These are phyloP conservation scores for Hericium erinaceus DNA, from an alignment of 768 basidiomycete species.

Conservation along the genomic window DNA sequence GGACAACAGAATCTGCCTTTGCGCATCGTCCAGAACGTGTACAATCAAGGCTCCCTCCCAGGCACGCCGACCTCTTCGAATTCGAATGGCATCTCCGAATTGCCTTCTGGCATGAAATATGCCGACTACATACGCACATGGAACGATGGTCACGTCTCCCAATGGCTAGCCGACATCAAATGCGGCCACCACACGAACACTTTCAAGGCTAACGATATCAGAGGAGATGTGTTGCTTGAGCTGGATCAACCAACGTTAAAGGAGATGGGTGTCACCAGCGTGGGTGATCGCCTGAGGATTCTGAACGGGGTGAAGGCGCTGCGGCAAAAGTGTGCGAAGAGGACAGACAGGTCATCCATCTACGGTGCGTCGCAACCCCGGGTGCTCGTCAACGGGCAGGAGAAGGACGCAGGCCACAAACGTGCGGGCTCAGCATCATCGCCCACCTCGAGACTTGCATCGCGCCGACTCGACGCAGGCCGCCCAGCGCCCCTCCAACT, in stretches of 20 bases:
- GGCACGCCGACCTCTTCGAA: constrained; percentile 29
- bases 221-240: constrained; percentile 86
- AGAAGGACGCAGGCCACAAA: constrained; percentile 14
- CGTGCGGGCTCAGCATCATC: constrained; percentile 10
- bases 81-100: constrained; percentile 34
- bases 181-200: constrained; percentile 56
- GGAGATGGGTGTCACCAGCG: constrained; percentile 83
- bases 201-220: constrained; percentile 83
- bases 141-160: constrained; percentile 59
- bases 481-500: constrained; percentile 82
- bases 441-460: constrained; percentile 17
- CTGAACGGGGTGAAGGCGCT: constrained; percentile 76
- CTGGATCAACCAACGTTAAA: constrained; percentile 79
- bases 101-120: constrained; percentile 50
- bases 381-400: constrained; percentile 5
- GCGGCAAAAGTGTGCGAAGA: constrained; percentile 42
- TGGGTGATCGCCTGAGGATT: constrained; percentile 89
- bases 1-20: constrained; percentile 26
- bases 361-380: constrained; percentile 1
- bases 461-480: constrained; percentile 35
- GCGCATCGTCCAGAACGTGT: constrained; percentile 25
- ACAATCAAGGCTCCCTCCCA: constrained; percentile 34
- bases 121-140: constrained; percentile 60
- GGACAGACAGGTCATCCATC: constrained; percentile 5
- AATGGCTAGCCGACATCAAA: constrained; percentile 74